These are phyloP conservation scores for Yarrowia deformans DNA, from an alignment of 805 yeast genomes.

Conservation along the genomic window DNA sequence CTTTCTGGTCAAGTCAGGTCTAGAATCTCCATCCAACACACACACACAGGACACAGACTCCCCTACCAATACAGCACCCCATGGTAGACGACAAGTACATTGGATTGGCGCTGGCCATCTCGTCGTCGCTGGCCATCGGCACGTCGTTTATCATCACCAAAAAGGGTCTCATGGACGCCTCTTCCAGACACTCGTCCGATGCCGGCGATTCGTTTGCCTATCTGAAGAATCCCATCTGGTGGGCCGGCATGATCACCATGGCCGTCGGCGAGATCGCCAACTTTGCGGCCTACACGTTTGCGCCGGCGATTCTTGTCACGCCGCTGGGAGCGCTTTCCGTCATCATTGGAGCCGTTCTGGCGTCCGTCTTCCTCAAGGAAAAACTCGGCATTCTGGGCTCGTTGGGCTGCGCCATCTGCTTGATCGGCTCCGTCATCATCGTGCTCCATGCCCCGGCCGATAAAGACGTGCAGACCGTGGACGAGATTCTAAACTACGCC, in stretches of 20 bases:
- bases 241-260: constrained; percentile 90
- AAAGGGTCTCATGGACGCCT: constrained; percentile 78
- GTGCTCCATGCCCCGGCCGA: constrained; percentile 95
- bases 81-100: constrained; percentile 78
- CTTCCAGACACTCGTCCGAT: constrained; percentile 62
- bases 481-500: constrained; percentile 83
- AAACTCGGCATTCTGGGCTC: constrained; percentile 87
- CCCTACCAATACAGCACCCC: neutral
- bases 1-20: neutral
- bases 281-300: constrained; percentile 94
- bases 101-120: constrained; percentile 85
- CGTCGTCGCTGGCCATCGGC: constrained; percentile 88
- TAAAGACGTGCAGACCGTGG: constrained; percentile 85
- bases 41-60: neutral
- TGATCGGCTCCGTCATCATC: constrained; percentile 85
- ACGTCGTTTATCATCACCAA: constrained; percentile 89
- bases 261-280: constrained; percentile 91
- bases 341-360: constrained; percentile 89
- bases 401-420: constrained; percentile 91
- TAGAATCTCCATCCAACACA: neutral
- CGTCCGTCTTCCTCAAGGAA: constrained; percentile 83
- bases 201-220: constrained; percentile 80
- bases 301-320: constrained; percentile 90
- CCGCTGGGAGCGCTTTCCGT: constrained; percentile 92
- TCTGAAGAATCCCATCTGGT: constrained; percentile 86